Evolutionary conservation across 345 rosid genomes (phyloP).

Genomic region (Murraya koenigii): DNA sequence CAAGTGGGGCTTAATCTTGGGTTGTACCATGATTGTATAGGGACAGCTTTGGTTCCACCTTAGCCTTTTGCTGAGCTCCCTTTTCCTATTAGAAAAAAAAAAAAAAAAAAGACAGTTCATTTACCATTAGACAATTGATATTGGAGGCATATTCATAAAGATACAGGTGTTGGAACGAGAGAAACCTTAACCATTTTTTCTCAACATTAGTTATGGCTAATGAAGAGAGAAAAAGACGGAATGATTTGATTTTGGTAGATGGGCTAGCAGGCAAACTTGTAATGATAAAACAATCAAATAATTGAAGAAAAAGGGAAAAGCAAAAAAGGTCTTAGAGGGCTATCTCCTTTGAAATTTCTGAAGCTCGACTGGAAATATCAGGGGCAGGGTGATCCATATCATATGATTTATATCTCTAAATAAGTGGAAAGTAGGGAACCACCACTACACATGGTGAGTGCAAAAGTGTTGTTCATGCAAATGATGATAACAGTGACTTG

Average conservation of each 20-base stretch:
- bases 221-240: background rate
- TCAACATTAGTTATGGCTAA: background rate
- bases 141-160: background rate
- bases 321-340: slow-evolving; percentile 8
- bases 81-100: too few relatives aligned
- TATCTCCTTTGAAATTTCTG: background rate
- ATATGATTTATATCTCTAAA: background rate
- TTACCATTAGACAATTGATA: background rate
- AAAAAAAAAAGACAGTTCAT: too few relatives aligned
- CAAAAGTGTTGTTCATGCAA: slow-evolving; percentile 9
- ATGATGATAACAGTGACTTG: slow-evolving; percentile 22
- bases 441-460: slow-evolving; percentile 19
- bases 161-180: background rate
- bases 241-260: background rate
- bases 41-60: too few relatives aligned
- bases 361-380: slow-evolving; percentile 3
- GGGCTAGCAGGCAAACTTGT: slow-evolving; percentile 10
- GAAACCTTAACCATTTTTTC: background rate
- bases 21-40: too few relatives aligned
- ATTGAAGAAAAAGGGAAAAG: background rate
- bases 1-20: too few relatives aligned
- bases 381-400: slow-evolving; percentile 1
- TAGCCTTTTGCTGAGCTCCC: too few relatives aligned
- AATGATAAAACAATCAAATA: slow-evolving; percentile 21
- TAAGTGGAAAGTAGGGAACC: slow-evolving; percentile 34